Evolutionary conservation across 805 yeast species (phyloP).

Genomic region (Yarrowia divulgata): DNA sequence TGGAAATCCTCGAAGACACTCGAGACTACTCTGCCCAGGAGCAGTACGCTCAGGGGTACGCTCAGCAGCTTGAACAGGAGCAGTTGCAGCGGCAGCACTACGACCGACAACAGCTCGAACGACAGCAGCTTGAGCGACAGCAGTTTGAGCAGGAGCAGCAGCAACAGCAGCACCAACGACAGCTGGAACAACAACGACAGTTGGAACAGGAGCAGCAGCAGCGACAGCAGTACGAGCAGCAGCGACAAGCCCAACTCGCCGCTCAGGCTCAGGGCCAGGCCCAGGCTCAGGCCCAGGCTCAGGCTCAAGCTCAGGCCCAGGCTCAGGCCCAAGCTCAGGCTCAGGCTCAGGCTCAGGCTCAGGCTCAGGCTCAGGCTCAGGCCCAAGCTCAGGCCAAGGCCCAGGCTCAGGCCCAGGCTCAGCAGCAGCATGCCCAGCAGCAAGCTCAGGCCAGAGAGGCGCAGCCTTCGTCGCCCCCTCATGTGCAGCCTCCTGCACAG

Average conservation of each 20-base stretch:
- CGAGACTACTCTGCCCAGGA: slow-evolving; percentile 14
- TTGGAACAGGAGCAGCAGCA: slow-evolving; percentile 25
- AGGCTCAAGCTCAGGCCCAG: slow-evolving; percentile 31
- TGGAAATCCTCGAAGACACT: slow-evolving; percentile 8
- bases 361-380: slow-evolving; percentile 42
- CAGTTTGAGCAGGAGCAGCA: slow-evolving; percentile 23
- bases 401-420: slow-evolving; percentile 43
- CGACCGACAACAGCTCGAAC: slow-evolving; percentile 15
- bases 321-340: slow-evolving; percentile 37
- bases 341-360: slow-evolving; percentile 41
- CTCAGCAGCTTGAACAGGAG: slow-evolving; percentile 39
- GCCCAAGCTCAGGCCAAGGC: slow-evolving; percentile 42
- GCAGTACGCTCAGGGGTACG: slow-evolving; percentile 39
- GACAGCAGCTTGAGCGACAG: slow-evolving; percentile 26
- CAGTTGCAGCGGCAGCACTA: neutral
- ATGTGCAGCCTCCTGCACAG: slow-evolving; percentile 39
- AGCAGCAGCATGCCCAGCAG: slow-evolving; percentile 31
- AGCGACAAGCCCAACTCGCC: slow-evolving; percentile 37
- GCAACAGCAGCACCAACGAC: slow-evolving; percentile 24
- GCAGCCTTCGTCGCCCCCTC: slow-evolving; percentile 40
- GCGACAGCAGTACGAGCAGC: slow-evolving; percentile 20
- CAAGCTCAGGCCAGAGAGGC: slow-evolving; percentile 42
- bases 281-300: slow-evolving; percentile 35
- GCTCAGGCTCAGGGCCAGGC: slow-evolving; percentile 3
- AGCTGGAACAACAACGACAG: slow-evolving; percentile 12